Base-by-base conservation (phyloP, 495 filamentous ascomycete genomes). In the Aspergillus sparsus region DNA sequence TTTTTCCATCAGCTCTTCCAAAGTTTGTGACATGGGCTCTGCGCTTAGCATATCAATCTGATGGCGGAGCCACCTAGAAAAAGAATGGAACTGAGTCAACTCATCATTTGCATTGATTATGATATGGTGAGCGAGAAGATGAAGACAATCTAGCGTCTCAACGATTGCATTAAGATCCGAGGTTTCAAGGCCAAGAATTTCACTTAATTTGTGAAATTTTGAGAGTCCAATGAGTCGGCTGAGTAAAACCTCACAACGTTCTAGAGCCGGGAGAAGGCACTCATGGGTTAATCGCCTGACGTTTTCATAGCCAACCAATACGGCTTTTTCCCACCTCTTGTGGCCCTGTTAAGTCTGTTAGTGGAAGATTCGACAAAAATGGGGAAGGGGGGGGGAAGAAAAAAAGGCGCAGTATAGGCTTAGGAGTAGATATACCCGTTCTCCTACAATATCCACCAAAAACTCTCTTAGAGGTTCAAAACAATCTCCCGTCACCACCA, bases 281-380 rank as follows among this genome's bases (percentile, higher is more conserved):
- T 97, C 87, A 66, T 96, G 93, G 0, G 89, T 83, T 31, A 97
- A 76, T 49, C 85, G 80, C 18, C 90, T 85, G 9, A 98, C 83
- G 55, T 83, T 89, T 53, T 90, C 85, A 31, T 95, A 88, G 5
- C 91, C 92, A 35, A 78, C 81, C 3, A 83, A 79, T 16, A 94
- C 86, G 15, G 90, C 87, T 67, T 94, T 93, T 51, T 97, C 92
- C 94, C 94, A 98, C 56, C 94, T 83, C 72, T 96, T 97, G 66
- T 96, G 90, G 4, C 92, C 92, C 91, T 96, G 58, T 60, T 16
- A 18, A 57, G 6, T 10, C n/a, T 35, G 49, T 74, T 55, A 76
- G 59, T 55, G 36, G 16, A 39, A 6, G 6, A 10, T 33, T n/a
- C 36, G 15, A 39, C 31, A 21, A 27, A 32, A 7, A 32, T 41